A percentile compares a stretch with the other conserved stretches of the same genome.
Conservation (phyloP, 2,329 filamentous ascomycete genomes). For the Aspergillus uvarum region DNA sequence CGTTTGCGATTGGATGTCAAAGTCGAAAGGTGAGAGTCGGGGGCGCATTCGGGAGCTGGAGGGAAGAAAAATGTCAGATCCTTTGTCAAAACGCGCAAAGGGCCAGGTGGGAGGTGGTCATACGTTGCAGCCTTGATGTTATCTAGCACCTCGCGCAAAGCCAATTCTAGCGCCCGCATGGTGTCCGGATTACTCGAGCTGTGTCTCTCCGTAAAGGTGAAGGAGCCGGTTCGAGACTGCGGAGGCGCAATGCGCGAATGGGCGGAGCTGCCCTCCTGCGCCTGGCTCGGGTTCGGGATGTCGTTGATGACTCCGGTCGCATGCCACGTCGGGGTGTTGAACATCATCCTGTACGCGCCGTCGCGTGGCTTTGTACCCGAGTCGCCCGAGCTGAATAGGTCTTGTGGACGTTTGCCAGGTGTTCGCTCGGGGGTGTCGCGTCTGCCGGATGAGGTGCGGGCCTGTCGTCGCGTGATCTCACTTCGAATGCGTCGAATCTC, state of each 20-base stretch:
- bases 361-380: conserved; percentile 37
- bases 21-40: conserved; percentile 61
- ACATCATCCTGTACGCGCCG: conserved; percentile 46
- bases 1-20: conserved; percentile 80
- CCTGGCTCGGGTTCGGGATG: conserved; percentile 56
- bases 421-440: conserved; percentile 63
- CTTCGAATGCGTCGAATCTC: conserved; percentile 82
- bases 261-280: conserved; percentile 33
- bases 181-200: conserved; percentile 72
- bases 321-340: conserved; percentile 70
- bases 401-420: conserved; percentile 44
- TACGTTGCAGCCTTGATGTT: conserved; percentile 82
- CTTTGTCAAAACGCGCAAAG: conserved; percentile 11
- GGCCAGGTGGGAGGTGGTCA: conserved; percentile 30
- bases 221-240: conserved; percentile 33
- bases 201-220: conserved; percentile 55
- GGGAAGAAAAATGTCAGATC: conserved; percentile 9
- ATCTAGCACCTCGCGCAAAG: conserved; percentile 76
- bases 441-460: conserved; percentile 62
- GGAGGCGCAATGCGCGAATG: conserved; percentile 30
- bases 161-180: conserved; percentile 79
- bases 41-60: conserved; percentile 46
- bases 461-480: conserved; percentile 81
- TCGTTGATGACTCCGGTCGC: conserved; percentile 76
- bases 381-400: conserved; percentile 35